Evolutionary conservation across 805 yeast genomes (phyloP), one percentile per base, ranked within the genome.

Genomic region (Ogataea angusta): DNA sequence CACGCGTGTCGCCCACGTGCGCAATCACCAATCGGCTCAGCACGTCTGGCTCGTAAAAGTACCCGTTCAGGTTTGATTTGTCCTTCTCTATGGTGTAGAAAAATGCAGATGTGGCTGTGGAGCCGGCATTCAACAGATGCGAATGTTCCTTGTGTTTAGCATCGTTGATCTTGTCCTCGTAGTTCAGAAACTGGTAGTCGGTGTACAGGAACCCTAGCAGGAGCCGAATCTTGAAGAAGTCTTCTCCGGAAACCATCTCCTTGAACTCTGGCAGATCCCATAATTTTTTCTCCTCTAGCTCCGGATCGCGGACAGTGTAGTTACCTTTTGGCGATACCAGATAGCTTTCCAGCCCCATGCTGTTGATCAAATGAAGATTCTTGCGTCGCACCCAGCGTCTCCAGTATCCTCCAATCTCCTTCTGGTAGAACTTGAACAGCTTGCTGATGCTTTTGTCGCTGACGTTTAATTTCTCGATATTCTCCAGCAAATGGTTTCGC

Each of bases 1-100:
- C 88, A 47, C 85, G 76, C 3, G 97, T 85, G 59, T 93, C 99
- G 5, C 99, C 99, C 10, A 91, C 80, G 57, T 93, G 99, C 1
- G 95, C 90, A 14, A 90, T 76, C 1, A 85, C 73, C 16, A 93
- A 62, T 52, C 80, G 79, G 16, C 87, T 70, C 10, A 83, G 66
- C 3, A 85, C 81, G 7, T 72, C 68, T n/a, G 80, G 76, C 46
- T 81, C 78, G 65, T 90, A 82, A 60, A 73, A 83, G 53, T 68
- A 73, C 18, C 56, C 57, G 48, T 65, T 63, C 6, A 49, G 50
- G 30, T 55, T 51, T 5, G 38, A 27, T 10, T 24, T 46, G 37
- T 45, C 60, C 61, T 43, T 68, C 51, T 54, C 63, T 36, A 58
- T 47, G 31, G 59, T 51, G 47, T 51, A 63, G 46, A 48, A 54